A percentile compares a stretch with the other conserved stretches of the same genome.
phyloP scores from a whole-genome alignment of 805 yeast species.

The Candida takata region DNA sequence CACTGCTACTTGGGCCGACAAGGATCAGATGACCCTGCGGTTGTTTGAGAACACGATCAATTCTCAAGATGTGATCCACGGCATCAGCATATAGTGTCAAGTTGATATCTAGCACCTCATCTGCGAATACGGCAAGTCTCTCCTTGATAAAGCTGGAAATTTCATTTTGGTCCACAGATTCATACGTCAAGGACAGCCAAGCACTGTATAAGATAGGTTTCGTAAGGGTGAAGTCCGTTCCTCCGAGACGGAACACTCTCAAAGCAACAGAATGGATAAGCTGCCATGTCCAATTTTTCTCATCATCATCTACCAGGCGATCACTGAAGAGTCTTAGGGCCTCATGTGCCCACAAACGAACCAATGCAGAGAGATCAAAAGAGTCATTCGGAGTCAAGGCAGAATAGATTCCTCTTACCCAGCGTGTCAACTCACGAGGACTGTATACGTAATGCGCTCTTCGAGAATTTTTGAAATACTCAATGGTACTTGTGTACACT shows the following conservation, averaged over 20 bases:
- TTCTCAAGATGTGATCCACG: conserved; percentile 65
- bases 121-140: conserved; percentile 63
- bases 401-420: conserved; percentile 70
- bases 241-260: conserved; percentile 40
- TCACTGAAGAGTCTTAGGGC: conserved; percentile 74
- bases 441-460: conserved; percentile 68
- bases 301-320: conserved; percentile 44
- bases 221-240: conserved; percentile 28
- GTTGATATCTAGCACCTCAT: conserved; percentile 62
- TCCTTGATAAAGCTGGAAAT: conserved; percentile 52
- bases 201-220: conserved; percentile 61
- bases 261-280: conserved; percentile 29
- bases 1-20: conserved; percentile 78
- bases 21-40: conserved; percentile 87
- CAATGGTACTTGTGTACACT: conserved; percentile 43
- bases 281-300: conserved; percentile 42
- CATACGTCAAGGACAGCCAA: conserved; percentile 66
- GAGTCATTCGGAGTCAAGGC: conserved; percentile 35
- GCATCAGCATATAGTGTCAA: conserved; percentile 63
- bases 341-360: conserved; percentile 76
- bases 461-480: conserved; percentile 28
- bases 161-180: conserved; percentile 42
- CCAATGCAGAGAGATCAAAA: conserved; percentile 35
- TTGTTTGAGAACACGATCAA: conserved; percentile 77
- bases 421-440: conserved; percentile 87